Conservation (phyloP, 2,329 filamentous ascomycete species). For the Emericellopsis atlantica region DNA sequence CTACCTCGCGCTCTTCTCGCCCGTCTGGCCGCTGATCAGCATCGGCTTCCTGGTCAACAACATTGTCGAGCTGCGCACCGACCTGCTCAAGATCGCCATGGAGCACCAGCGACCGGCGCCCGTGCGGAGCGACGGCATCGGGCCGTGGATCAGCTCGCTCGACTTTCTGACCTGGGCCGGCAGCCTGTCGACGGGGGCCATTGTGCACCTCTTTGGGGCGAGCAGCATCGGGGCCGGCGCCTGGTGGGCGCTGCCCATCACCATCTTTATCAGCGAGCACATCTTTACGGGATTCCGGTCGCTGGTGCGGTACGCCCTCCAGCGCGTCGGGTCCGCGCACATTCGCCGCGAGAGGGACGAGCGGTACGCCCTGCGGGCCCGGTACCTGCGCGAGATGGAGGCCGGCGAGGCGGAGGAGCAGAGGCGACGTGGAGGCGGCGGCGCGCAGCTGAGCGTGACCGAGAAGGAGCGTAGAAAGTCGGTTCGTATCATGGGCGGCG, state of each 20-base stretch:
- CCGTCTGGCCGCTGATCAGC: conserved; percentile 63
- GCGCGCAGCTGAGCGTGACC: conserved; percentile 16
- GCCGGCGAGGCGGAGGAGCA: conserved; percentile 12
- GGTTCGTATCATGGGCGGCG: conserved; percentile 16
- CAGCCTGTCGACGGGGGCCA: conserved; percentile 57
- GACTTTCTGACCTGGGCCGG: conserved; percentile 61
- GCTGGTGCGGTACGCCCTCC: conserved; percentile 20
- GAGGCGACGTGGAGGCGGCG: conserved; percentile 7
- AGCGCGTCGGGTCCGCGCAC: conserved; percentile 24
- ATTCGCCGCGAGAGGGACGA: conserved; percentile 25
- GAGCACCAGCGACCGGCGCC: conserved; percentile 62
- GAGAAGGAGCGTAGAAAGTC: conserved; percentile 25
- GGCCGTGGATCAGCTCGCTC: conserved; percentile 58
- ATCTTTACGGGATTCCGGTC: conserved; percentile 50
- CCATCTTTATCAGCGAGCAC: conserved; percentile 64
- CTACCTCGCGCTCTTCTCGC: conserved; percentile 60
- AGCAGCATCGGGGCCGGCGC: conserved; percentile 41
- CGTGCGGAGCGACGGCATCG: conserved; percentile 58
- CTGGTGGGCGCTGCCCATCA: conserved; percentile 54
- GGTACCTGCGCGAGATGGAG: conserved; percentile 26
- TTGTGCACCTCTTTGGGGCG: conserved; percentile 59
- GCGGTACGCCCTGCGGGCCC: conserved; percentile 22
- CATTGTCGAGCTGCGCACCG: conserved; percentile 65
- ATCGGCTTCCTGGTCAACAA: conserved; percentile 65
- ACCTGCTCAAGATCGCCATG: conserved; percentile 64